phyloP scores from a whole-genome alignment of 805 yeast species.

The Candida lessepsii region DNA sequence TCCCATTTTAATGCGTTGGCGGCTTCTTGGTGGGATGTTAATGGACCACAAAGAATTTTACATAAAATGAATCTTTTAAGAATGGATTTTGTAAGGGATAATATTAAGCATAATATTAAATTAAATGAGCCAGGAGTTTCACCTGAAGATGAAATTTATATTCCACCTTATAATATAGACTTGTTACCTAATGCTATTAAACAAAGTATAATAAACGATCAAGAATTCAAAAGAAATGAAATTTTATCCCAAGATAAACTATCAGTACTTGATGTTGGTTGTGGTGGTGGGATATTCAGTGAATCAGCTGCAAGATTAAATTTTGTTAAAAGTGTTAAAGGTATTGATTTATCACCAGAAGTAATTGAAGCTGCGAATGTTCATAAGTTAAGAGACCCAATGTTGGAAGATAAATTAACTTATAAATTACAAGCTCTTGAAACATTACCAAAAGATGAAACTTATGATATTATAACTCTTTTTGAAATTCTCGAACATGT shows the following conservation, averaged over 20 bases:
- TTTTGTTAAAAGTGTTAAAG: constrained; percentile 62
- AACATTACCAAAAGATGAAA: constrained; percentile 43
- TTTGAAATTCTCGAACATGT: constrained; percentile 97
- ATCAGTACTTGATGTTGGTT: constrained; percentile 82
- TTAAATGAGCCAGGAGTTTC: constrained; percentile 34
- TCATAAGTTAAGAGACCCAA: constrained; percentile 70
- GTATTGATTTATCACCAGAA: constrained; percentile 82
- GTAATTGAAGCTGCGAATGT: constrained; percentile 75
- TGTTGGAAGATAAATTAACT: constrained; percentile 48
- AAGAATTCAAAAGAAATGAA: constrained; percentile 44
- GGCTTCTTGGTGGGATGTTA: constrained; percentile 96
- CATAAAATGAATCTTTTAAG: constrained; percentile 92
- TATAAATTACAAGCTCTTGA: constrained; percentile 68
- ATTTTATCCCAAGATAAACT: constrained; percentile 37
- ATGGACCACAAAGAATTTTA: constrained; percentile 88
- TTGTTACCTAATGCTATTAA: constrained; percentile 61
- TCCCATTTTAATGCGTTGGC: constrained; percentile 85
- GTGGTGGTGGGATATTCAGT: constrained; percentile 95
- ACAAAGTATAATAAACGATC: constrained; percentile 47
- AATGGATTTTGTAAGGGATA: constrained; percentile 78
- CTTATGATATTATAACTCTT: constrained; percentile 78
- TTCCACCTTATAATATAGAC: constrained; percentile 75
- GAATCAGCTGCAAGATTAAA: constrained; percentile 83
- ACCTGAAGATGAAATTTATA: constrained; percentile 51
- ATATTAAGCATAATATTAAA: constrained; percentile 45